Percentiles rank a stretch among this genome's conserved stretches.
phyloP scores from a whole-genome alignment of 2,329 filamentous ascomycete genomes.

The Xylariaceae sp. region DNA sequence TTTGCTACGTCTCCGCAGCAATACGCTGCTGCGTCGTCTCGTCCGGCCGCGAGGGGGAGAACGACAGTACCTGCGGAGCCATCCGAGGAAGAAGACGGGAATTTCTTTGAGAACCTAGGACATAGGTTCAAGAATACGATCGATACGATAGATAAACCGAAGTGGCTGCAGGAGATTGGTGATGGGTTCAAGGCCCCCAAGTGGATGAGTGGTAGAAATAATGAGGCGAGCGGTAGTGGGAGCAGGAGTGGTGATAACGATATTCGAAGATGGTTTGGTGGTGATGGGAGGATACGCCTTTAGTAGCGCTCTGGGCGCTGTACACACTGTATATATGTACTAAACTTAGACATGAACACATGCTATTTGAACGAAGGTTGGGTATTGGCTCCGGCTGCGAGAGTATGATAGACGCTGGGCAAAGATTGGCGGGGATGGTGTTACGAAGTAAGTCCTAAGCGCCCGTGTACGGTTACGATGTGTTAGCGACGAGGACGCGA shows the following conservation, averaged over 20 bases:
- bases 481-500: too few relatives aligned
- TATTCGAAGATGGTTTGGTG: constrained; percentile 59
- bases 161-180: constrained; percentile 74
- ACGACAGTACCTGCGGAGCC: constrained; percentile 40
- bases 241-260: constrained; percentile 37
- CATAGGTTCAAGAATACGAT: constrained; percentile 90
- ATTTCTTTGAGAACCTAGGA: constrained; percentile 79
- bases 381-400: too few relatives aligned
- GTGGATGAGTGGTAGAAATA: constrained; percentile 66
- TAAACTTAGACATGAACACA: too few relatives aligned
- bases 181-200: constrained; percentile 71
- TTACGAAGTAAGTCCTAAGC: too few relatives aligned
- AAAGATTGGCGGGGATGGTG: too few relatives aligned
- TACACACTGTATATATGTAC: too few relatives aligned
- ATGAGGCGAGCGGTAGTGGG: constrained; percentile 40
- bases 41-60: constrained; percentile 33
- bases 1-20: constrained; percentile 42
- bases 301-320: constrained; percentile 12
- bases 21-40: constrained; percentile 29
- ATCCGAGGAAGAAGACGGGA: constrained; percentile 68
- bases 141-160: constrained; percentile 76
- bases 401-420: too few relatives aligned
- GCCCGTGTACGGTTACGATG: too few relatives aligned
- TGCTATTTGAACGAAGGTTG: too few relatives aligned
- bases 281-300: constrained; percentile 38